Percentiles rank a stretch among this genome's conserved stretches.
phyloP scores from a whole-genome alignment of 2,329 filamentous ascomycete genomes.

The Fusarium anguioides region DNA sequence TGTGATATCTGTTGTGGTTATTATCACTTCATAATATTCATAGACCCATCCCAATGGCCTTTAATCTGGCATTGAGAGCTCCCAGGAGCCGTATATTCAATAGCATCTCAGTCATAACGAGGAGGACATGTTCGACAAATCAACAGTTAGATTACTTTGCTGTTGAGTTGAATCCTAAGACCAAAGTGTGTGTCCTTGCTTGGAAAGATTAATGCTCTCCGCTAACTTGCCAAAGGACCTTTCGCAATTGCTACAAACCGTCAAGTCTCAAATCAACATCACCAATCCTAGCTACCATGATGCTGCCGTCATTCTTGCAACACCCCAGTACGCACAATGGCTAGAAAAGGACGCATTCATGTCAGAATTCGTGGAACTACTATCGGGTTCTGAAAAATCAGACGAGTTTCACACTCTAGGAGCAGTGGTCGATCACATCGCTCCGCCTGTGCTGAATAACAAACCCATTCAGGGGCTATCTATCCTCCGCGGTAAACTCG shows the following conservation, averaged over 20 bases:
- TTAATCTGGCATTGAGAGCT: constrained; percentile 31
- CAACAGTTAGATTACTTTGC: constrained; percentile 35
- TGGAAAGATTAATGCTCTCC: background rate
- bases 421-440: constrained; percentile 67
- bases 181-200: constrained; percentile 17
- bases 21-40: background rate
- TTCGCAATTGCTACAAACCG: constrained; percentile 27
- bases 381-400: constrained; percentile 57
- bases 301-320: constrained; percentile 62
- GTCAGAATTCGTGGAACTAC: constrained; percentile 56
- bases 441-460: constrained; percentile 49
- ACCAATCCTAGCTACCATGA: constrained; percentile 49
- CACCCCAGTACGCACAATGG: constrained; percentile 60
- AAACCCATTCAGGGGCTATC: constrained; percentile 60
- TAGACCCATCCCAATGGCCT: constrained; percentile 37
- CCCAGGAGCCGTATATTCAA: constrained; percentile 35
- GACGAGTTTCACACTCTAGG: constrained; percentile 59
- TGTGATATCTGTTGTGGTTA: background rate
- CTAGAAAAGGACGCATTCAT: constrained; percentile 59
- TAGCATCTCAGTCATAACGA: constrained; percentile 21
- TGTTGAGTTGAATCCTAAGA: constrained; percentile 28
- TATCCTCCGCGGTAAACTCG: constrained; percentile 58
- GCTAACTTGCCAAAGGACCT: constrained; percentile 33
- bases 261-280: constrained; percentile 41
- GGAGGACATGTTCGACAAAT: constrained; percentile 37